Evolutionary conservation across 2,329 filamentous ascomycete species (phyloP), one percentile per base, ranked within the genome.

Genomic region (Tricladium varicosporioides): DNA sequence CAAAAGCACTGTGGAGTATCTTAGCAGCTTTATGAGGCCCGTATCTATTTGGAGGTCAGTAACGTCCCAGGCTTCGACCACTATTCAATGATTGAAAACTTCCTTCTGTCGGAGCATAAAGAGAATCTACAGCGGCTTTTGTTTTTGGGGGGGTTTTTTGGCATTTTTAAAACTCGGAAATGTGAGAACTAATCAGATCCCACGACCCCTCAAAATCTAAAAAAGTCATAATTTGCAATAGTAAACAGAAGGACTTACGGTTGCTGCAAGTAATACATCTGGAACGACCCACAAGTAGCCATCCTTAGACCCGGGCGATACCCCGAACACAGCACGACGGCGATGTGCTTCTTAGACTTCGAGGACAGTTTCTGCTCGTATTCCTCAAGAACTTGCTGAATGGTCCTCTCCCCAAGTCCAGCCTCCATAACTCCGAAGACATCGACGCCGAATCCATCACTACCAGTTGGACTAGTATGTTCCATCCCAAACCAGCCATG

Each of bases 1-100:
- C 60, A 40, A 64, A 66, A 15, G 63, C 65, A 40, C 58, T 60
- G 36, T 68, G 61, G 2, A 69, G 51, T 8, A 62, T 52, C 55
- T 66, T 69, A 4, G 63, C 65, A 32, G 63, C 43, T 49, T 69
- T 69, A 45, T 69, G 67, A 19, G 67, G 67, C 19, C 65, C 65
- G 55, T 59, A 66, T 36, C 66, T 68, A 36, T 4, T 9, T 11
- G 5, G 33, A 8, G 42, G 46, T 65, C 52, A 66, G 56, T 18
- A 55, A 18, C 5, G 13, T 22, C n/a, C 27, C n/a, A 31, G 14
- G 33, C 3, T 3, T 3, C 22, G 22, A 7, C 22, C 22, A 27
- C 7, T 27, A 4, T 7, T 27, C 22, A 27, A 27, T 27, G 22
- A 27, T 27, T 27, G 22, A 27, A 27, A 27, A 27, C 4, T 27